A percentile compares a stretch with the other conserved stretches of the same genome.
These are phyloP conservation scores for Eucalyptus cloeziana DNA, from an alignment of 345 rosid genomes.

Conservation along the genomic window DNA sequence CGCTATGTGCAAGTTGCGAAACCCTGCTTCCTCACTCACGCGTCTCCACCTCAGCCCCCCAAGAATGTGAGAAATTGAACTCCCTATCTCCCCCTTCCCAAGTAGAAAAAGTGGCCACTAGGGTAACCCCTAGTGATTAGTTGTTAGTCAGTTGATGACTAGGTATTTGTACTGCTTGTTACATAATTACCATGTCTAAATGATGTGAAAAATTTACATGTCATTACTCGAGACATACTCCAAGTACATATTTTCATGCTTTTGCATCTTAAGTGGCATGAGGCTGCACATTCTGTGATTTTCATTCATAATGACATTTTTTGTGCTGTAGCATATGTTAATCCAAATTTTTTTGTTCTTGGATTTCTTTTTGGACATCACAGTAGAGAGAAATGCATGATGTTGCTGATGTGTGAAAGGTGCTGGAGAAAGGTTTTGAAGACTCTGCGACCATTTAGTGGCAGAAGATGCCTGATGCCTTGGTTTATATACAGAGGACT, in stretches of 20 bases:
- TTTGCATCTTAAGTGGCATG: not conserved
- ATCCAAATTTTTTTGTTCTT: not conserved
- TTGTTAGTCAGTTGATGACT: not conserved
- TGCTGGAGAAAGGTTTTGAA: not conserved
- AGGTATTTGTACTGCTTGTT: not conserved
- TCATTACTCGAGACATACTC: not conserved
- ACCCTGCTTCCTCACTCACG: no score
- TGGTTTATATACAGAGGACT: not conserved
- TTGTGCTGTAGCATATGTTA: not conserved
- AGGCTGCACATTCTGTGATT: not conserved
- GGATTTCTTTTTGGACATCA: not conserved
- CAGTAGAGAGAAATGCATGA: not conserved
- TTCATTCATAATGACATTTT: not conserved
- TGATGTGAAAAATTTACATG: not conserved
- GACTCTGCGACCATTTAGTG: not conserved
- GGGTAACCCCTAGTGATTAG: no score
- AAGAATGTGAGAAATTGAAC: no score
- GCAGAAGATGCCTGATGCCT: not conserved
- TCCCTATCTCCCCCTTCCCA: no score
- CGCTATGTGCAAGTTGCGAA: no score
- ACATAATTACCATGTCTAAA: not conserved
- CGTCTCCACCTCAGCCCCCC: accelerated
- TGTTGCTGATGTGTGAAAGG: not conserved
- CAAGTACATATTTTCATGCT: not conserved
- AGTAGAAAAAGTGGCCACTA: no score